Percentiles rank a stretch among this genome's conserved stretches.
These are phyloP conservation scores for Lomentospora prolificans DNA, from an alignment of 2,329 filamentous ascomycete species.

Conservation along the genomic window DNA sequence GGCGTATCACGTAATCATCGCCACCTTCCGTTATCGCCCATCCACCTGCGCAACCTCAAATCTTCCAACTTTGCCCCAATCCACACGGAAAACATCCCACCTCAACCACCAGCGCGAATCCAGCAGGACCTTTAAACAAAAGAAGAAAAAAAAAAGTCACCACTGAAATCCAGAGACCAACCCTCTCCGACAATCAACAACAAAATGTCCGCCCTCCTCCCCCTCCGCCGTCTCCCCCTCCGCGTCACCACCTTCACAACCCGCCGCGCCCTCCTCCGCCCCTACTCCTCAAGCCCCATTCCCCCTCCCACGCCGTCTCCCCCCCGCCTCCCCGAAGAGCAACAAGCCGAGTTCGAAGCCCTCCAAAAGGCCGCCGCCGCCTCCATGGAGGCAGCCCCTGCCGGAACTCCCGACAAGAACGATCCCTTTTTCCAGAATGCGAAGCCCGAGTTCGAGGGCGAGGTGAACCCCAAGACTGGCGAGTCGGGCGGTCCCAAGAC, in stretches of 20 bases:
- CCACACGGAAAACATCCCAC: neutral
- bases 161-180: neutral
- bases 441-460: constrained; percentile 85
- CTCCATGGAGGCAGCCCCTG: constrained; percentile 28
- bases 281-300: constrained; percentile 30
- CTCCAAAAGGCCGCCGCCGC: constrained; percentile 55
- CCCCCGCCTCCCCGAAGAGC: constrained; percentile 74
- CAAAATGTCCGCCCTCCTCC: neutral
- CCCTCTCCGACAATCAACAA: neutral
- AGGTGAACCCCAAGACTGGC: constrained; percentile 84
- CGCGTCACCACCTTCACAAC: constrained; percentile 11
- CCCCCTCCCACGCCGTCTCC: constrained; percentile 54
- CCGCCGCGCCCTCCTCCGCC: constrained; percentile 14
- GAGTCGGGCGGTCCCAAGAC: constrained; percentile 97
- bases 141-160: neutral
- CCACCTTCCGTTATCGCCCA: neutral
- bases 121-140: neutral
- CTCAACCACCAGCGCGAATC: neutral
- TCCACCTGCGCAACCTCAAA: neutral
- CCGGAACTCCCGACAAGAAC: constrained; percentile 45
- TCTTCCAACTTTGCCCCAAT: neutral
- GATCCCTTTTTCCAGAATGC: constrained; percentile 66
- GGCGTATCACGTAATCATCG: neutral
- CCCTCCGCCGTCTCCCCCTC: constrained; percentile 14
- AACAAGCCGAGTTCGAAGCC: constrained; percentile 83